phyloP scores from a whole-genome alignment of 2,329 filamentous ascomycete species.

The Calonectria crousiana region DNA sequence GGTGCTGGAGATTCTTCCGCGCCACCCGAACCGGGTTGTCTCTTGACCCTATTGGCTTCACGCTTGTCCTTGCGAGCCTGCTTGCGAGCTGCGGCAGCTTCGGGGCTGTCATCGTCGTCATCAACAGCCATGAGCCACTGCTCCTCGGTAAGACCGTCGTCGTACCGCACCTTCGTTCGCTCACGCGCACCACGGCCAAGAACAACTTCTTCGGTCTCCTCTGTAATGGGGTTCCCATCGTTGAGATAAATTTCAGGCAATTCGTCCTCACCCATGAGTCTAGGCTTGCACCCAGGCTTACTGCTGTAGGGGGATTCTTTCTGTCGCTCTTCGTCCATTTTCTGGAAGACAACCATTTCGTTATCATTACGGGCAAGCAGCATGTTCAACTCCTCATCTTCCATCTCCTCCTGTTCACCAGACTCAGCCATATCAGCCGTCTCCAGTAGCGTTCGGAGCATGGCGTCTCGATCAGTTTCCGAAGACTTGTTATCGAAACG shows the following conservation, averaged over 20 bases:
- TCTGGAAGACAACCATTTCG: constrained; percentile 82
- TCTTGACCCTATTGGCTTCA: constrained; percentile 79
- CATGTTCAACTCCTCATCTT: constrained; percentile 96
- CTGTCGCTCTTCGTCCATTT: constrained; percentile 82
- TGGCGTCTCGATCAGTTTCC: constrained; percentile 96
- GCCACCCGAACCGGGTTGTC: constrained; percentile 45
- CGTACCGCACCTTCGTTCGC: constrained; percentile 93
- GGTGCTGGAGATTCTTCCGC: constrained; percentile 78
- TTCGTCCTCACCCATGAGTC: constrained; percentile 88
- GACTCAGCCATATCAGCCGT: constrained; percentile 77
- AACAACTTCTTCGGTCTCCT: constrained; percentile 81
- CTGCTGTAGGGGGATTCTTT: constrained; percentile 79
- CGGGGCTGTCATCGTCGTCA: constrained; percentile 93
- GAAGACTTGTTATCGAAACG: constrained; percentile 99
- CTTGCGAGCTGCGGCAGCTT: constrained; percentile 92
- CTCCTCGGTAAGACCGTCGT: constrained; percentile 97
- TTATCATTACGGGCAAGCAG: constrained; percentile 90
- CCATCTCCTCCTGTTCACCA: constrained; percentile 94
- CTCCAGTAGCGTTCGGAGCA: constrained; percentile 93
- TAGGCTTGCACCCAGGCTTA: constrained; percentile 72
- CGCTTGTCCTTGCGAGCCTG: constrained; percentile 86
- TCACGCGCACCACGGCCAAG: constrained; percentile 93
- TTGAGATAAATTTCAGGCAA: constrained; percentile 93
- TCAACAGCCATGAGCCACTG: constrained; percentile 99
- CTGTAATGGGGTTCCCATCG: constrained; percentile 84